Evolutionary conservation across 768 basidiomycete genomes (phyloP).

Genomic region (Leccinum broughii): DNA sequence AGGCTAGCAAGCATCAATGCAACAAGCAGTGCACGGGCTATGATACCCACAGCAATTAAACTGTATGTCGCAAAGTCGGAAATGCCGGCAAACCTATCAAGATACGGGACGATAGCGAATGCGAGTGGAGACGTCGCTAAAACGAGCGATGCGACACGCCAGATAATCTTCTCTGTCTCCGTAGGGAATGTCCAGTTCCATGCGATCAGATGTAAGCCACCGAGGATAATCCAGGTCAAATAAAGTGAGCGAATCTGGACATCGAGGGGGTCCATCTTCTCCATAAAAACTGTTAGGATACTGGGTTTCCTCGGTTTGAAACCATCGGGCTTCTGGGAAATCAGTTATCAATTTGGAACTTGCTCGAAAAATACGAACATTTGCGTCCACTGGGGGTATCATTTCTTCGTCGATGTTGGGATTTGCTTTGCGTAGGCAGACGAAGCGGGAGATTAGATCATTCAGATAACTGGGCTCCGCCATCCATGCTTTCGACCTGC

Average conservation of each 20-base stretch:
- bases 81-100: background rate
- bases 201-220: background rate
- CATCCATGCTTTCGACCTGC: background rate
- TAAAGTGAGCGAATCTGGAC: background rate
- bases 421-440: background rate
- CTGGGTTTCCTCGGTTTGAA: background rate
- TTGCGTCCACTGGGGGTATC: background rate
- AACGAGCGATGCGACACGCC: background rate
- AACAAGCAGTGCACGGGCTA: background rate
- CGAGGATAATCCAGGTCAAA: background rate
- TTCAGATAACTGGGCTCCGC: background rate
- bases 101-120: background rate
- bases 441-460: background rate
- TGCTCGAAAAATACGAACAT: background rate
- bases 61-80: background rate
- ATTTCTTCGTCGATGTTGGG: background rate
- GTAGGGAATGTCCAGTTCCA: background rate
- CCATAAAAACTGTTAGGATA: background rate
- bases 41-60: background rate
- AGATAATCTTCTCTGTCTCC: background rate
- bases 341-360: background rate
- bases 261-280: background rate
- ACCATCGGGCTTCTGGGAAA: background rate
- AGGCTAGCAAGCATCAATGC: slow-evolving; percentile 2
- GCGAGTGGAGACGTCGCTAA: background rate